These are phyloP conservation scores for Mucor piriformis DNA, from an alignment of 371 early-diverging fungal genomes.

Conservation along the genomic window DNA sequence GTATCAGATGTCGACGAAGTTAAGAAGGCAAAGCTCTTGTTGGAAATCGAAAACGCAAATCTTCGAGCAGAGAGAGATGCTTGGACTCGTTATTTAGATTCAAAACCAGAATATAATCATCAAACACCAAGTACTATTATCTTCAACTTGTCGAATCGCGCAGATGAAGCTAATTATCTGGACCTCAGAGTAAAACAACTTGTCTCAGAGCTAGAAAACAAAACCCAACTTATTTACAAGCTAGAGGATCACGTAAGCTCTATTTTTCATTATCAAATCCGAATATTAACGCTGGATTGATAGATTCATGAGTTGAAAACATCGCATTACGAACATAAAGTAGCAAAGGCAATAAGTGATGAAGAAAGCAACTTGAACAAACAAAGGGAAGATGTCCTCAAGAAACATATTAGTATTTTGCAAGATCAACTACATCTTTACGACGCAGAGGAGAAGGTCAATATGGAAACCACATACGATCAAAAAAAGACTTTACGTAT, in stretches of 20 bases:
- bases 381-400: slow-evolving; percentile 24
- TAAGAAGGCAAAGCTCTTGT: slow-evolving; percentile 26
- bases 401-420: slow-evolving; percentile 54
- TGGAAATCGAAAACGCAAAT: slow-evolving; percentile 41
- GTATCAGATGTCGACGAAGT: slow-evolving; percentile 32
- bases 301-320: slow-evolving; percentile 13
- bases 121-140: slow-evolving; percentile 33
- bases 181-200: slow-evolving; percentile 22
- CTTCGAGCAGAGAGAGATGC: slow-evolving; percentile 33
- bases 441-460: slow-evolving; percentile 59
- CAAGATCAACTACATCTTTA: slow-evolving; percentile 65
- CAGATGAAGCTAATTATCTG: slow-evolving; percentile 21
- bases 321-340: slow-evolving; percentile 13
- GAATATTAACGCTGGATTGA: too few relatives aligned
- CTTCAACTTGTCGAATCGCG: slow-evolving; percentile 21
- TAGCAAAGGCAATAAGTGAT: slow-evolving; percentile 7
- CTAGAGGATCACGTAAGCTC: slow-evolving; percentile 13
- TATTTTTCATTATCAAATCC: too few relatives aligned
- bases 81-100: slow-evolving; percentile 20
- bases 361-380: slow-evolving; percentile 31
- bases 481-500: slow-evolving; percentile 53
- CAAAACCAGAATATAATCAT: slow-evolving; percentile 30
- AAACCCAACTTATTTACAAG: slow-evolving; percentile 12
- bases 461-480: slow-evolving; percentile 56
- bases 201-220: slow-evolving; percentile 11